Evolutionary conservation across 78 protist species (phyloP), one percentile per base, ranked within the genome.

Genomic region (Speleostelium caveatum): DNA sequence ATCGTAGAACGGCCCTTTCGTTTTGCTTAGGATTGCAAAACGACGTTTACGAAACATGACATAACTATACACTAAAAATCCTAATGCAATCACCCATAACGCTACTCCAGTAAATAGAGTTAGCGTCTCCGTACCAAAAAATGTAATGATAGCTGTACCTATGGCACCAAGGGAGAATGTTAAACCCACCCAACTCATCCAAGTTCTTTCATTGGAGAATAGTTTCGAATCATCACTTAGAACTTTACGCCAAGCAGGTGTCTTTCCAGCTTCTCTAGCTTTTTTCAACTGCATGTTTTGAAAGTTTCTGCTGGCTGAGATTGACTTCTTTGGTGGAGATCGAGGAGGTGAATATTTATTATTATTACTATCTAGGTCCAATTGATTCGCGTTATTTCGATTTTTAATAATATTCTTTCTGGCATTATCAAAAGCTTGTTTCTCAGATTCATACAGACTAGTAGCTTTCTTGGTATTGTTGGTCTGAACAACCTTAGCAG

Each of bases 181-280:
- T 1, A 63, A 42, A 14, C 90, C 90, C 3, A 83, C 90, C 90
- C 90, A 83, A 59, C 78, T 69, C 90, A 83, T 83, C 90, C 90
- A 83, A 10, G 90, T 83, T 59, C 90, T 67, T 56, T 83, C 90
- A 58, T 83, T 83, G 8, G 90, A 83, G 53, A 83, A 83, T 35
- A 83, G 66, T 33, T 83, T 83, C 10, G 90, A 83, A 36, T 83
- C 90, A 58, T 83, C 90, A 24, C 45, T 59, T 17, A 83, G 33
- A 2, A 83, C 90, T 19, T 83, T 83, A 69, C 90, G 67, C 90
- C 90, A 83, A 6, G 69, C 90, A 28, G 76, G 90, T 14, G 69
- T 59, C 42, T 83, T 83, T 26, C 49, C 49, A 71, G 56, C 77
- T 6, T 71, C 45, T 5, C 45, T 38, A 49, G 62, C 77, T 30